Evolutionary conservation across 805 yeast species (phyloP).

Genomic region (Candida patagonica): DNA sequence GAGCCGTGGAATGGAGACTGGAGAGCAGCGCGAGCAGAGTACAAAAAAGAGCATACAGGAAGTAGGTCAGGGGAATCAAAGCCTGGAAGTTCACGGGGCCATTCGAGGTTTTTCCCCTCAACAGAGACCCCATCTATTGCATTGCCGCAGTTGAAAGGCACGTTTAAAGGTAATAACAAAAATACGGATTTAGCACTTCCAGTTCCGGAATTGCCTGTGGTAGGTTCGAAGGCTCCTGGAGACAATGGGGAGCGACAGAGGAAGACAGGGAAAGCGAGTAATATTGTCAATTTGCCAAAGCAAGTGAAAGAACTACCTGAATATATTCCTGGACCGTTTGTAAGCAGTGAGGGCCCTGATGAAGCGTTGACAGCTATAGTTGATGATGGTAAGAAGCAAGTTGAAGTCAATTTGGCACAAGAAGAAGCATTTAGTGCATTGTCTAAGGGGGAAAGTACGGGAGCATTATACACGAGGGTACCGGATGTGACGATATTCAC

Average conservation of each 20-base stretch:
- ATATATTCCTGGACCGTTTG: too few relatives aligned
- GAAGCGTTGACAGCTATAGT: too few relatives aligned
- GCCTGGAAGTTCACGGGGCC: slow-evolving; percentile 1
- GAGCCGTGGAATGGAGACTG: slow-evolving; percentile 2
- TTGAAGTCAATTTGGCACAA: too few relatives aligned
- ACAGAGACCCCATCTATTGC: too few relatives aligned
- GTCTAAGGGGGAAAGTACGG: too few relatives aligned
- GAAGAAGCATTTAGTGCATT: too few relatives aligned
- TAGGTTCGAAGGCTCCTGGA: background rate
- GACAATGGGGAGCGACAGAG: background rate
- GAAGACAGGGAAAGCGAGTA: background rate
- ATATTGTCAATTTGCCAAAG: background rate
- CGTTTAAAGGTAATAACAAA: background rate
- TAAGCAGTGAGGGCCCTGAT: too few relatives aligned
- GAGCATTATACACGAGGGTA: background rate
- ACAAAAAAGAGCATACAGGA: background rate
- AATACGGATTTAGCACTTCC: slow-evolving; percentile 7
- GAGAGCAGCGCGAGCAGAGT: slow-evolving; percentile 1
- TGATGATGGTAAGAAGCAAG: too few relatives aligned
- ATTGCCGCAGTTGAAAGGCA: background rate
- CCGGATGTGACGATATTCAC: background rate
- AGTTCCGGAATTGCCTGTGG: slow-evolving; percentile 11
- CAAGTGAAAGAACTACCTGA: background rate
- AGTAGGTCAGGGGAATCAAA: background rate
- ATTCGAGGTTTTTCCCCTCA: slow-evolving; percentile 13